A percentile compares a stretch with the other conserved stretches of the same genome.
phyloP scores from a whole-genome alignment of 768 basidiomycete species.

The Peribolospora baueri region DNA sequence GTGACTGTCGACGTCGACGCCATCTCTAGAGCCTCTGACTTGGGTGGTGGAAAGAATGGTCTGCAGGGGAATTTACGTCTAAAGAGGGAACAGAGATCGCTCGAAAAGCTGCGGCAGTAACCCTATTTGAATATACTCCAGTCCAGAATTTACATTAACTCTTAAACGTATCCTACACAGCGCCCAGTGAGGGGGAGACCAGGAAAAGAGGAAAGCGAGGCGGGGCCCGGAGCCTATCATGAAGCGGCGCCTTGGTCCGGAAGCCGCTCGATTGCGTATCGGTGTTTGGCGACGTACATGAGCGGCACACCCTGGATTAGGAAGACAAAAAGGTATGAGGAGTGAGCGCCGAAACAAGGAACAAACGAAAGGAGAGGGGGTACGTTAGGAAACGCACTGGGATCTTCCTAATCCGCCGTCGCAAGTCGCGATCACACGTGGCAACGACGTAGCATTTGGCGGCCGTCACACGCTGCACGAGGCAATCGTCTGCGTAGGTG shows the following conservation, averaged over 20 bases:
- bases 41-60: too few relatives aligned
- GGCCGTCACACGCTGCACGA: conserved; percentile 80
- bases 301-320: conserved; percentile 64
- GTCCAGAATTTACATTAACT: too few relatives aligned
- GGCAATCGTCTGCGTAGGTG: conserved; percentile 97
- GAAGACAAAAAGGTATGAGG: not conserved
- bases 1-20: too few relatives aligned
- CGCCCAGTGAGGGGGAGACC: too few relatives aligned
- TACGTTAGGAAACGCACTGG: conserved; percentile 17
- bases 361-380: not conserved
- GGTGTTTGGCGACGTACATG: conserved; percentile 83
- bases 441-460: conserved; percentile 95
- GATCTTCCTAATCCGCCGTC: conserved; percentile 64
- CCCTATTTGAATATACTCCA: too few relatives aligned
- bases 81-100: too few relatives aligned
- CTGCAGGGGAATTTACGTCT: too few relatives aligned
- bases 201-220: too few relatives aligned
- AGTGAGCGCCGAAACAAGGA: not conserved
- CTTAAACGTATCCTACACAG: too few relatives aligned
- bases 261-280: conserved; percentile 81
- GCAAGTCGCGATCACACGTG: conserved; percentile 85
- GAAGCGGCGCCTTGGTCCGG: conserved; percentile 77
- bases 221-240: not conserved
- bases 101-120: too few relatives aligned
- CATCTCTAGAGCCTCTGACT: too few relatives aligned